Conservation (phyloP, 2,329 filamentous ascomycete genomes). For the Exserohilum rostratum region DNA sequence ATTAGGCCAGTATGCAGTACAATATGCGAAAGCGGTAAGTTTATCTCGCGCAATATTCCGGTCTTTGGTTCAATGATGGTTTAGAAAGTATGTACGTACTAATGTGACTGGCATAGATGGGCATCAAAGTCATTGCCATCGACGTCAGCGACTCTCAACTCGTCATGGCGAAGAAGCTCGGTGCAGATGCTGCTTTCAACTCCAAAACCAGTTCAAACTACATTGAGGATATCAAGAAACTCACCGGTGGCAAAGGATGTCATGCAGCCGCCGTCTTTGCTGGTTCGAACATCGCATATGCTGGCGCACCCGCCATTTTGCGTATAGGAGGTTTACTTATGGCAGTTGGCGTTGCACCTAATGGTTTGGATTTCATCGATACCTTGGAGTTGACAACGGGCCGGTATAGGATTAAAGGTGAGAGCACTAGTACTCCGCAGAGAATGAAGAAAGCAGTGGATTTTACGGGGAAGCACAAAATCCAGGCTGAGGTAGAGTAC, state of each 20-base stretch:
- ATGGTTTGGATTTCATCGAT: slow-evolving; percentile 46
- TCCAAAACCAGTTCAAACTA: slow-evolving; percentile 49
- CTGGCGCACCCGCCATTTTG: slow-evolving; percentile 46
- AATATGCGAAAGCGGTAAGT: slow-evolving; percentile 53
- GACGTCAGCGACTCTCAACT: slow-evolving; percentile 55
- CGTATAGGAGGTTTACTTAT: slow-evolving; percentile 51
- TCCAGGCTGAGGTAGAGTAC: slow-evolving; percentile 50
- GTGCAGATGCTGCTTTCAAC: slow-evolving; percentile 54
- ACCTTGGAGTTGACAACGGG: slow-evolving; percentile 52
- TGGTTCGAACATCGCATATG: slow-evolving; percentile 48
- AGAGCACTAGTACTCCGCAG: slow-evolving; percentile 52
- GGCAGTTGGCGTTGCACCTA: slow-evolving; percentile 52
- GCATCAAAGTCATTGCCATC: slow-evolving; percentile 52
- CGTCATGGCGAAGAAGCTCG: slow-evolving; percentile 47
- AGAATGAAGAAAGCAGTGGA: slow-evolving; percentile 53
- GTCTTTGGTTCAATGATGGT: too few relatives aligned
- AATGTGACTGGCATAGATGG: slow-evolving; percentile 37
- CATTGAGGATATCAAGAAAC: slow-evolving; percentile 49
- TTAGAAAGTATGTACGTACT: neutral
- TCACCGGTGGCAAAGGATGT: slow-evolving; percentile 49
- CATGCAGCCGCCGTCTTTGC: slow-evolving; percentile 54
- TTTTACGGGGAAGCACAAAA: slow-evolving; percentile 52
- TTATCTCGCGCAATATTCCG: neutral
- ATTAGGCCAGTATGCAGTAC: slow-evolving; percentile 55
- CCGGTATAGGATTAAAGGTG: slow-evolving; percentile 51